Percentiles rank a stretch among this genome's conserved stretches.
phyloP scores from a whole-genome alignment of 352 stramenopile genomes.

The Saprolegnia diclina region DNA sequence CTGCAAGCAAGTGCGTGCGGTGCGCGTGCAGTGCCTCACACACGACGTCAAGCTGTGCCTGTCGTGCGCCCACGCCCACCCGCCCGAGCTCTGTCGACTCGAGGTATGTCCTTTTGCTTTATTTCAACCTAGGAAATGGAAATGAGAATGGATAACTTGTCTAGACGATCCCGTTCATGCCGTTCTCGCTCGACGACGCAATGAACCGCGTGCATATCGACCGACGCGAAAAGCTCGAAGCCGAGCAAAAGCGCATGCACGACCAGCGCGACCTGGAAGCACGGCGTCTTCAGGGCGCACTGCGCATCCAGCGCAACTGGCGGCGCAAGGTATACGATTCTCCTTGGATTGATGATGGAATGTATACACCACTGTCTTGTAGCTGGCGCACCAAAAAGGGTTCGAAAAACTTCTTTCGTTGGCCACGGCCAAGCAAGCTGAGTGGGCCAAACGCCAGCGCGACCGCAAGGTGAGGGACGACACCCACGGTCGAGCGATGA shows the following conservation, averaged over 20 bases:
- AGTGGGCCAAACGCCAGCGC: conserved; percentile 18
- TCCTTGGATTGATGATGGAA: no score
- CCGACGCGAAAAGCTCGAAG: conserved; percentile 10
- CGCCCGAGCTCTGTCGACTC: conserved; percentile 10
- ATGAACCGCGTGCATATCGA: conserved; percentile 7
- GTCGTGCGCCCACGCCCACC: conserved; percentile 12
- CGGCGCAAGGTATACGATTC: conserved; percentile 17
- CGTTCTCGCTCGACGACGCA: conserved; percentile 4
- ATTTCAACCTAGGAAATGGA: neutral
- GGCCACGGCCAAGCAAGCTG: conserved; percentile 15
- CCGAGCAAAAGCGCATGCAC: conserved; percentile 26
- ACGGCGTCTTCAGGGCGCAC: neutral
- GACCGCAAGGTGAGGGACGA: conserved; percentile 2
- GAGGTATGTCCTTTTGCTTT: neutral
- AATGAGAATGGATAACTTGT: neutral
- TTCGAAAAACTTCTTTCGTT: conserved; percentile 1
- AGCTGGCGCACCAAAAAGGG: conserved; percentile 5
- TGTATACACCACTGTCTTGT: neutral
- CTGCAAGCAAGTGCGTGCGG: conserved; percentile 8
- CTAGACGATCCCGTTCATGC: conserved; percentile 12
- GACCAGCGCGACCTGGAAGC: conserved; percentile 17
- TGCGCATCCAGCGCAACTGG: conserved; percentile 25
- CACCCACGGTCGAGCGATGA: neutral
- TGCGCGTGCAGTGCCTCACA: conserved; percentile 17
- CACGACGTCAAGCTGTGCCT: conserved; percentile 13